Evolutionary conservation across 352 stramenopile genomes (phyloP), one percentile per base, ranked within the genome.

Genomic region (Albugo candida): DNA sequence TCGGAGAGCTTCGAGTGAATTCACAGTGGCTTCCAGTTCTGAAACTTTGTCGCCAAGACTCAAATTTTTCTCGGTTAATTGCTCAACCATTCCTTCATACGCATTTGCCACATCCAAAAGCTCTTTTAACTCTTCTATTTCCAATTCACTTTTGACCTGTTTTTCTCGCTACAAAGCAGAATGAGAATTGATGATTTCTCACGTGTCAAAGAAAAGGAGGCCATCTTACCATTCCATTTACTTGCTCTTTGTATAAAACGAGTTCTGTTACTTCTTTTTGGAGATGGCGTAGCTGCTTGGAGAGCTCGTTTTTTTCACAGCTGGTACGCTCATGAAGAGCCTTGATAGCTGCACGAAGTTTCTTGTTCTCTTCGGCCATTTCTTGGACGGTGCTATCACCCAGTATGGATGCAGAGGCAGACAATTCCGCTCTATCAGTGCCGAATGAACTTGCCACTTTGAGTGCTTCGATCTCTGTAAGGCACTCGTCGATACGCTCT

Each of bases 61-160:
- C 44, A 93, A 36, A 35, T 93, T 93, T 49, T 89, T 93, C 46
- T 93, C 80, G 0, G 80, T 89, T 13, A 93, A 56, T 37, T 85
- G 65, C 63, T 93, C 77, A 17, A 93, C 76, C 78, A 93, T 91
- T 18, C 61, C 70, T 47, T 93, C 80, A 48, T 93, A 93, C 0
- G 74, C 80, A 27, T 82, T 87, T 1, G 80, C 80, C 31, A 88
- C 58, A 49, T 93, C 80, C 5, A 93, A 55, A 49, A 87, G 66
- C 44, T 88, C 77, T 51, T 91, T 93, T 6, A 93, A 61, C 48
- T 93, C 77, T 50, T 93, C 80, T 0, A 71, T 59, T 53, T 89
- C 72, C 11, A 47, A 55, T 45, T 85, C 65, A 11, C 83, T 43
- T 24, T 62, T 69, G 11, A 51, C 61, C 19, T 68, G 69, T 47